Percentiles rank a stretch among this genome's conserved stretches.
Evolutionary conservation across 2,329 filamentous ascomycete species (phyloP).

Genomic region (Aspergillus transmontanensis): DNA sequence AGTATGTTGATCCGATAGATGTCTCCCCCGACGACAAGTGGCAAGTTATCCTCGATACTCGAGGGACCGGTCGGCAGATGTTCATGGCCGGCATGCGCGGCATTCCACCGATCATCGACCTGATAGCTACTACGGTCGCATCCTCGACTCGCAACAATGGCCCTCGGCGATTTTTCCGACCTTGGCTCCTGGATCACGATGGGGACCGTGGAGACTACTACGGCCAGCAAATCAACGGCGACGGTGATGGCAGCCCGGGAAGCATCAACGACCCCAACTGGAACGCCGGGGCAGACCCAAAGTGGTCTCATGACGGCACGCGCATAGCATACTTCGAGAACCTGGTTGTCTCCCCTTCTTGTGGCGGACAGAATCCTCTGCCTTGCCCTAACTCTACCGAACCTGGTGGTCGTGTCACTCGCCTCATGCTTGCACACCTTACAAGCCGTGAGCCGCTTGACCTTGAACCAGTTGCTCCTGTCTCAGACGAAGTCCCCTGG

Average conservation of each 20-base stretch:
- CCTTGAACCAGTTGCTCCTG: constrained; percentile 22
- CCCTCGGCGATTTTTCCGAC: constrained; percentile 50
- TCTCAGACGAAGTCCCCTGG: constrained; percentile 27
- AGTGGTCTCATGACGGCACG: constrained; percentile 41
- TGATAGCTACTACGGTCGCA: constrained; percentile 34
- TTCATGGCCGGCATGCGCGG: constrained; percentile 44
- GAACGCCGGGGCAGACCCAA: constrained; percentile 51
- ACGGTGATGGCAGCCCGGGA: constrained; percentile 35
- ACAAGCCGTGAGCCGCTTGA: constrained; percentile 33
- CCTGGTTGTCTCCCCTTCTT: constrained; percentile 42
- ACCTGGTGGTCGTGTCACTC: constrained; percentile 40
- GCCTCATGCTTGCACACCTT: constrained; percentile 48
- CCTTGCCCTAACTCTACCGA: constrained; percentile 45
- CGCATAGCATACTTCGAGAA: constrained; percentile 48
- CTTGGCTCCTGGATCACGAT: constrained; percentile 46
- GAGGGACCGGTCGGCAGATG: constrained; percentile 46
- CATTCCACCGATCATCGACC: constrained; percentile 47
- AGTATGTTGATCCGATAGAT: constrained; percentile 48
- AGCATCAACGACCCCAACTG: constrained; percentile 51
- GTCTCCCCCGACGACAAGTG: constrained; percentile 49
- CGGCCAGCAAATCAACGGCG: constrained; percentile 48
- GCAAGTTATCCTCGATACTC: constrained; percentile 49
- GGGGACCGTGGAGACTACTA: constrained; percentile 51
- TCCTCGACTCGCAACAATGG: constrained; percentile 53
- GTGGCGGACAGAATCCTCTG: constrained; percentile 48